Evolutionary conservation across 805 yeast genomes (phyloP).

Genomic region (Saccharomyces eubayanus): DNA sequence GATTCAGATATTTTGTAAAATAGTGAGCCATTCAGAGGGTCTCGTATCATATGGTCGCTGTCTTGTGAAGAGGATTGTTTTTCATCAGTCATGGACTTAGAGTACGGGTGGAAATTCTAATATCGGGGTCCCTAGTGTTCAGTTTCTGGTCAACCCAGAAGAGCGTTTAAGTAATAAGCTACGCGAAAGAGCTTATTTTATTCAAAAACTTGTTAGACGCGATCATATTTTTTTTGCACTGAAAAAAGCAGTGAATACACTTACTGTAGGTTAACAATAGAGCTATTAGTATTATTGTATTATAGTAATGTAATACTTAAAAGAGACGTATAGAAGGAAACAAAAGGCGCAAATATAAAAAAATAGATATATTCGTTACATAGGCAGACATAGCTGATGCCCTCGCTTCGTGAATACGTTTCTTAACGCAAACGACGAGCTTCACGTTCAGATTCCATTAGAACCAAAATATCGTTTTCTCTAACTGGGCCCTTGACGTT

Average conservation of each 20-base stretch:
- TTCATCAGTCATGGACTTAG: neutral
- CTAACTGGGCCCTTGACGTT: constrained; percentile 97
- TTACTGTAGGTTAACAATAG: neutral
- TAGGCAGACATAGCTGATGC: neutral
- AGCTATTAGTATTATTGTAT: neutral
- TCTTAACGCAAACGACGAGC: constrained; percentile 84
- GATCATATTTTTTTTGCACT: neutral
- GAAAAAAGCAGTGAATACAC: neutral
- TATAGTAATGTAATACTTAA: neutral
- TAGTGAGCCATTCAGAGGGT: neutral
- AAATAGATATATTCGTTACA: neutral
- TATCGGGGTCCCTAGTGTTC: neutral
- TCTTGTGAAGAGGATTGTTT: neutral
- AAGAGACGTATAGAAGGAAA: neutral
- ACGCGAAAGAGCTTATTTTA: neutral
- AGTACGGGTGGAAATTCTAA: neutral
- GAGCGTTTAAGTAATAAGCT: neutral
- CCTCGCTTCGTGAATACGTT: neutral
- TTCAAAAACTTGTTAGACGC: neutral
- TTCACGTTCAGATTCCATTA: constrained; percentile 99
- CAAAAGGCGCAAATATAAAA: neutral
- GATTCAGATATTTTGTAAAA: neutral
- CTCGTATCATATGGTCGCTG: neutral
- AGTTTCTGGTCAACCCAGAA: neutral
- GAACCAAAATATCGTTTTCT: constrained; percentile 95